Conservation (phyloP, 352 stramenopile genomes). For the Albugo candida region DNA sequence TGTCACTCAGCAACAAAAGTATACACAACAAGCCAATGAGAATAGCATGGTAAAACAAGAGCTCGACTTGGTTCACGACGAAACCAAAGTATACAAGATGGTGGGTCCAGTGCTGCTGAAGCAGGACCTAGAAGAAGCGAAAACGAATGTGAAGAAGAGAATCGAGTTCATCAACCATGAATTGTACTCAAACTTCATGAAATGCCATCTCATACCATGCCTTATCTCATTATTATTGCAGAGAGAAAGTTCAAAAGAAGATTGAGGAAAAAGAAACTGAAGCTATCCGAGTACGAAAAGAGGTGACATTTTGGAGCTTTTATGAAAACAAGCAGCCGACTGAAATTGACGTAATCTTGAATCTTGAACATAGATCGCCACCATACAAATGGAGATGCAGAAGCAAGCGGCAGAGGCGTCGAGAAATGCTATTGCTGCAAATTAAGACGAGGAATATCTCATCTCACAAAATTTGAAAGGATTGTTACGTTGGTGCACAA, state of each 20-base stretch:
- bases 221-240: slow-evolving; percentile 8
- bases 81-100: slow-evolving; percentile 88
- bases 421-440: slow-evolving; percentile 26
- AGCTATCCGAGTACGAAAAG: slow-evolving; percentile 71
- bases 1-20: slow-evolving; percentile 72
- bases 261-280: slow-evolving; percentile 83
- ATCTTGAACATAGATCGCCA: slow-evolving; percentile 44
- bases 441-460: slow-evolving; percentile 11
- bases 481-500: too few species aligned
- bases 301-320: slow-evolving; percentile 14
- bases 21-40: slow-evolving; percentile 86
- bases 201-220: neutral
- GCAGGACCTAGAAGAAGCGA: slow-evolving; percentile 86
- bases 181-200: slow-evolving; percentile 24
- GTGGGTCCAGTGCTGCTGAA: slow-evolving; percentile 90
- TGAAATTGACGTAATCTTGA: neutral
- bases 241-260: slow-evolving; percentile 72
- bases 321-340: neutral
- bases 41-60: slow-evolving; percentile 94
- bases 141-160: slow-evolving; percentile 88
- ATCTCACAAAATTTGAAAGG: too few species aligned
- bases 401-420: slow-evolving; percentile 63
- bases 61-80: slow-evolving; percentile 68
- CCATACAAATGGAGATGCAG: slow-evolving; percentile 80
- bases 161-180: slow-evolving; percentile 93